Base-by-base conservation (phyloP, 495 filamentous ascomycete genomes). In the Aspergillus sclerotiicarbonarius region DNA sequence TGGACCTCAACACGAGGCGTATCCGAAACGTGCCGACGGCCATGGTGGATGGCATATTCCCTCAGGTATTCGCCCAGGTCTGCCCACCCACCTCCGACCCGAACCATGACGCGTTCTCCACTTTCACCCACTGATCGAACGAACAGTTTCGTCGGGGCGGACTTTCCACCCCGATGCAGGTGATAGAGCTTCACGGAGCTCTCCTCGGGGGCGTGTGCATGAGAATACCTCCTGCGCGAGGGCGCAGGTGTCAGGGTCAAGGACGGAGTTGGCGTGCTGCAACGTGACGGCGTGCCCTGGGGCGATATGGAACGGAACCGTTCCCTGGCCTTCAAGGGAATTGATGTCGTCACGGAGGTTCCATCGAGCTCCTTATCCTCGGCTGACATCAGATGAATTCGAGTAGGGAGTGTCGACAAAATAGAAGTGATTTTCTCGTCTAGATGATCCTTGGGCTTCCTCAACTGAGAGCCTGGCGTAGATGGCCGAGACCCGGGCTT, bases 51-150 rank as follows among this genome's bases (percentile, higher is more conserved):
- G 19, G 90, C 91, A 64, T 96, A 98, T 67, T 96, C 90, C 60
- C 88, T 86, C n/a, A 98, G 79, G 67, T 96, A 98, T 71, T 96
- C 93, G 25, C 87, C 91, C 20, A 98, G 76, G 67, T 98, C 94
- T 13, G 91, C 90, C 94, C 94, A 98, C 35, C 94, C 94, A 57
- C 94, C 94, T 15, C 94, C 94, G 19, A 98, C 91, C 54, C 94
- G 88, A 8, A 97, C 95, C 92, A 98, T 97, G 45, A 98, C 92
- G 29, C 94, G 84, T 69, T 96, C 91, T n/a, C 88, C 87, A 30
- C 84, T 79, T 69, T 95, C 90, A 35, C 94, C 94, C 1, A 98
- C 91, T 13, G 91, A 85, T 0, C 94, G 88, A 25, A 98, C 91
- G 66, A 93, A 94, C 2, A 98, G 82, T 70, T 96, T 97, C 60